Conservation (phyloP, 2,329 filamentous ascomycete species). For the Hymenoscyphus salicellus region DNA sequence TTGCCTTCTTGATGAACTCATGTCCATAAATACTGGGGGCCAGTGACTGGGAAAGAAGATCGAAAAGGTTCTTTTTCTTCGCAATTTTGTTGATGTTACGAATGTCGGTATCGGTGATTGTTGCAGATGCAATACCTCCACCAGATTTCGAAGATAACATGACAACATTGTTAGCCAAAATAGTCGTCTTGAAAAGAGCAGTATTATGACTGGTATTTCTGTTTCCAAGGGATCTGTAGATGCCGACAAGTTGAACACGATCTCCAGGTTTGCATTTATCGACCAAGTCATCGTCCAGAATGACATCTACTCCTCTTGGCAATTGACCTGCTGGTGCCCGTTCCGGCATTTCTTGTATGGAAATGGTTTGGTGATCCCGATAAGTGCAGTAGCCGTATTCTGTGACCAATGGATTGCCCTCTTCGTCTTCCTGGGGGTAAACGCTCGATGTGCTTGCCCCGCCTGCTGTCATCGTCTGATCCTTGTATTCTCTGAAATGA, state of each 20-base stretch:
- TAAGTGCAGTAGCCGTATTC: slow-evolving; percentile 97
- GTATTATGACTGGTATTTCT: slow-evolving; percentile 87
- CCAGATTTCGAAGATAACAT: slow-evolving; percentile 93
- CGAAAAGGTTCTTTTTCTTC: slow-evolving; percentile 91
- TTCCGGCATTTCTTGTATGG: slow-evolving; percentile 99
- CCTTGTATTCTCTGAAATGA: slow-evolving; percentile 83
- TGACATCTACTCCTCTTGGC: slow-evolving; percentile 91
- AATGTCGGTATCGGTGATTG: slow-evolving; percentile 94
- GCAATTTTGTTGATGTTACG: slow-evolving; percentile 97
- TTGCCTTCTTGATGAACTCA: slow-evolving; percentile 96
- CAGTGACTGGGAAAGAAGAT: slow-evolving; percentile 87
- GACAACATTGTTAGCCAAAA: slow-evolving; percentile 93
- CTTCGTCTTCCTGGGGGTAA: slow-evolving; percentile 89
- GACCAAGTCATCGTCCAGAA: slow-evolving; percentile 93
- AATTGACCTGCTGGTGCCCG: slow-evolving; percentile 92
- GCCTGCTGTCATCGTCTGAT: slow-evolving; percentile 93
- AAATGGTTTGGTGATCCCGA: slow-evolving; percentile 94
- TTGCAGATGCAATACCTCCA: slow-evolving; percentile 85
- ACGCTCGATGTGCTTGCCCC: slow-evolving; percentile 86
- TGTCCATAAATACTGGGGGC: slow-evolving; percentile 97
- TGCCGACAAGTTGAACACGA: slow-evolving; percentile 93
- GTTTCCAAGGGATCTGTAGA: slow-evolving; percentile 91
- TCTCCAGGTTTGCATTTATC: slow-evolving; percentile 94
- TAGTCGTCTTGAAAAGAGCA: slow-evolving; percentile 88
- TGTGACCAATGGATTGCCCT: slow-evolving; percentile 86